These are phyloP conservation scores for Lithospermum erythrorhizon DNA, from an alignment of 257 asterid genomes.

Conservation along the genomic window DNA sequence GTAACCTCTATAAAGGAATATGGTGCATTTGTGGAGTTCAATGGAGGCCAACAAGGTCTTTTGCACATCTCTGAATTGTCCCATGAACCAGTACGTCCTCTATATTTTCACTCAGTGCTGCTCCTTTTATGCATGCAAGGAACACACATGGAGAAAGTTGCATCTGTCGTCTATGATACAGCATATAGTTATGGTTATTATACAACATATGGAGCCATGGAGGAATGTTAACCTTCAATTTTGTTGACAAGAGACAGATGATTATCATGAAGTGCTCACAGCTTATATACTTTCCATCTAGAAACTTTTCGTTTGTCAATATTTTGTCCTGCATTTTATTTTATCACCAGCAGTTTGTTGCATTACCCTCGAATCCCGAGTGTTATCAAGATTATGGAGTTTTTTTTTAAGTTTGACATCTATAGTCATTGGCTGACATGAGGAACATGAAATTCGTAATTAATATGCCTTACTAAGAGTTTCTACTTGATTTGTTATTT, in stretches of 20 bases:
- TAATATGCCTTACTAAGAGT: too few relatives aligned
- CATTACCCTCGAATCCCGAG: neutral
- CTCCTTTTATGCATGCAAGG: conserved; percentile 4
- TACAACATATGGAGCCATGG: neutral
- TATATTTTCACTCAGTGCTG: neutral
- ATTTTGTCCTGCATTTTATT: neutral
- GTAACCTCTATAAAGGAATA: conserved; percentile 81
- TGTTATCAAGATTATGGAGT: neutral
- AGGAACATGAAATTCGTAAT: too few relatives aligned
- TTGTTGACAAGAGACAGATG: too few relatives aligned
- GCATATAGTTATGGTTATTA: neutral
- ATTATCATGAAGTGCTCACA: neutral
- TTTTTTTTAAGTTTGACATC: too few relatives aligned
- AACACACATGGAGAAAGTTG: neutral
- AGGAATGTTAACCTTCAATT: neutral
- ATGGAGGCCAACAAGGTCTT: conserved; percentile 95
- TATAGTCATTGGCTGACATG: too few relatives aligned
- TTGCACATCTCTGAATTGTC: conserved; percentile 90
- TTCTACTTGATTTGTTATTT: too few relatives aligned
- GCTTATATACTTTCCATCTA: neutral
- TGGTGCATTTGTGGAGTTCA: conserved; percentile 95
- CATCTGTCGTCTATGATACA: neutral
- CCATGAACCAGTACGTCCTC: conserved; percentile 53
- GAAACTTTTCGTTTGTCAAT: neutral
- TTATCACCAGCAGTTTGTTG: neutral